A percentile compares a stretch with the other conserved stretches of the same genome.
Conservation (phyloP, 2,329 filamentous ascomycete genomes). For the Aureobasidium sp. region DNA sequence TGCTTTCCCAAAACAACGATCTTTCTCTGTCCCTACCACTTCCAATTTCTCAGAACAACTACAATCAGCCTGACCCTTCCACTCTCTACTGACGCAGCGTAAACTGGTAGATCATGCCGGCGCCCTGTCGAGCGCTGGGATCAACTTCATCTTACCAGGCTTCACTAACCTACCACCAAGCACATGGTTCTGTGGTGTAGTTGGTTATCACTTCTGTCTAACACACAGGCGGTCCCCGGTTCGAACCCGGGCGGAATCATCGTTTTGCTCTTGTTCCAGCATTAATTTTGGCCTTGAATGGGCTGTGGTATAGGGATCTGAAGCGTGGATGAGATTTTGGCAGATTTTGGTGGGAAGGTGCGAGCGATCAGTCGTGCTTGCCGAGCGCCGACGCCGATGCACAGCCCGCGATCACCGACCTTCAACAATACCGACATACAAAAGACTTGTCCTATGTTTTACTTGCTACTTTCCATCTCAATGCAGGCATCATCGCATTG, state of each 20-base stretch:
- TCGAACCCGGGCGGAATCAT: constrained; percentile 2
- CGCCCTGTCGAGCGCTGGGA: neutral
- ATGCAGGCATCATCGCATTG: no score
- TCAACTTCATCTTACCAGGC: neutral
- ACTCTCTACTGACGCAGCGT: neutral
- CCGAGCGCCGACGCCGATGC: no score
- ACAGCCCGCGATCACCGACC: no score
- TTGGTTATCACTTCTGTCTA: constrained; percentile 9
- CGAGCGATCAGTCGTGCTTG: neutral
- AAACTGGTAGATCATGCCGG: neutral
- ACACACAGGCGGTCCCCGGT: constrained; percentile 2
- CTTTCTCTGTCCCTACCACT: neutral
- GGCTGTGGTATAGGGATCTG: neutral
- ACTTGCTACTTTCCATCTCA: no score
- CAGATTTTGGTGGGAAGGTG: neutral
- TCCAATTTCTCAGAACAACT: neutral
- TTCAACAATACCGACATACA: no score
- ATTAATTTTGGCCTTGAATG: no score
- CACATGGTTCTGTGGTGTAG: constrained; percentile 11
- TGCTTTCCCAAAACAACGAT: neutral
- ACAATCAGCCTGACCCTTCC: neutral
- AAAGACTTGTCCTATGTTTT: no score
- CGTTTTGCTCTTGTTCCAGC: neutral
- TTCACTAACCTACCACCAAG: neutral
- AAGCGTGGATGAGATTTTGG: neutral